These are phyloP conservation scores for Paraconiothyrium brasiliense DNA, from an alignment of 2,329 filamentous ascomycete genomes.

Conservation along the genomic window DNA sequence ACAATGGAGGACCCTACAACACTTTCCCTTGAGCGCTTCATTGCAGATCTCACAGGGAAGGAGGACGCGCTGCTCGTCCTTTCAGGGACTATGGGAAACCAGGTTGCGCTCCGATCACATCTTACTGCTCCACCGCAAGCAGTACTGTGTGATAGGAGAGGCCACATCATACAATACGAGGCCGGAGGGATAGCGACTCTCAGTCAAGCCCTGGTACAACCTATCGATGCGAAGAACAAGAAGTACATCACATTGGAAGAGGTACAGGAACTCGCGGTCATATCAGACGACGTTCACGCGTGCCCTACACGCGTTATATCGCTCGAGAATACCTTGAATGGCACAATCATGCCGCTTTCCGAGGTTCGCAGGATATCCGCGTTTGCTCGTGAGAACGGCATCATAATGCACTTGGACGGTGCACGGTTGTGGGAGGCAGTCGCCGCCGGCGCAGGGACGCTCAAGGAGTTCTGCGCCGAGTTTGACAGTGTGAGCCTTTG, in stretches of 20 bases:
- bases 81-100: conserved; percentile 95
- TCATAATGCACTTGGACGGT: conserved; percentile 80
- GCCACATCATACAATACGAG: conserved; percentile 79
- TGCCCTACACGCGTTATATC: conserved; percentile 84
- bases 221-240: conserved; percentile 74
- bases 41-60: conserved; percentile 78
- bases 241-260: conserved; percentile 81
- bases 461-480: conserved; percentile 72
- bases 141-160: conserved; percentile 79
- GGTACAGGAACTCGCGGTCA: conserved; percentile 69
- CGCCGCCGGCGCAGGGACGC: conserved; percentile 71
- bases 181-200: conserved; percentile 74
- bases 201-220: conserved; percentile 74
- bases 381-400: conserved; percentile 70
- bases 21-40: conserved; percentile 75
- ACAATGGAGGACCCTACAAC: conserved; percentile 83
- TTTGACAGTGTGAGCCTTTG: conserved; percentile 82
- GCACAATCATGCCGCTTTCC: conserved; percentile 77
- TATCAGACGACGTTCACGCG: conserved; percentile 76
- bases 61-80: conserved; percentile 82
- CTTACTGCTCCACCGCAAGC: conserved; percentile 81
- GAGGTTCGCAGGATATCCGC: conserved; percentile 75
- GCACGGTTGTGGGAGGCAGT: conserved; percentile 85
- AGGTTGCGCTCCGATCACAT: conserved; percentile 81
- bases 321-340: conserved; percentile 86